phyloP scores from a whole-genome alignment of 345 rosid species.

The Linum lewisii region DNA sequence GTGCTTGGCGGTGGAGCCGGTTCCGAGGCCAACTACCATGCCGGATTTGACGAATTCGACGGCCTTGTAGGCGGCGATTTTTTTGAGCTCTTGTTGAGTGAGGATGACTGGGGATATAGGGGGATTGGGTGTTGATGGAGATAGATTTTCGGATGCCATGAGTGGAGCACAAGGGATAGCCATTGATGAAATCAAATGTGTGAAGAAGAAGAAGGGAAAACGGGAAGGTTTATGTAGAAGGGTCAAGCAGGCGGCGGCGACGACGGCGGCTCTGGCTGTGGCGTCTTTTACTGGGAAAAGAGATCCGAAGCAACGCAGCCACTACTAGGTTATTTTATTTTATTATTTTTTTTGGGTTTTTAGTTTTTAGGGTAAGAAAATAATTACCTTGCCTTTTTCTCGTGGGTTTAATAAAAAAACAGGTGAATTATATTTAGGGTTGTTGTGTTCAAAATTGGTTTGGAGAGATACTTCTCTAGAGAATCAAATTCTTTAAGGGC shows the following conservation, averaged over 20 bases:
- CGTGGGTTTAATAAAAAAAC: too few relatives aligned
- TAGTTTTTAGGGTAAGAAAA: not conserved
- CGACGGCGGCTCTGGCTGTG: not conserved
- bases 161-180: conserved; percentile 16
- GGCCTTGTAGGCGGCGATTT: conserved; percentile 80
- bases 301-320: not conserved
- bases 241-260: not conserved
- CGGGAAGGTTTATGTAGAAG: not conserved
- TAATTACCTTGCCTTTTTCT: too few relatives aligned
- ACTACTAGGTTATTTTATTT: not conserved
- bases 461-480: too few relatives aligned
- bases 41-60: conserved; percentile 90
- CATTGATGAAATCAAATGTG: not conserved
- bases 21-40: conserved; percentile 95
- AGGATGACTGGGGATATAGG: conserved; percentile 23
- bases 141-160: conserved; percentile 14
- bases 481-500: too few relatives aligned
- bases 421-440: too few relatives aligned
- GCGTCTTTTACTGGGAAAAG: not conserved
- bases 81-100: conserved; percentile 73
- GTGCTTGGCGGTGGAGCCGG: conserved; percentile 94
- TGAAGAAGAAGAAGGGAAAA: not conserved
- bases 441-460: too few relatives aligned
- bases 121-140: conserved; percentile 8
- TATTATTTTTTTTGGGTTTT: too few relatives aligned